A percentile compares a stretch with the other conserved stretches of the same genome.
Conservation (phyloP, 108 stramenopile species). For the Skeletonema costatum region DNA sequence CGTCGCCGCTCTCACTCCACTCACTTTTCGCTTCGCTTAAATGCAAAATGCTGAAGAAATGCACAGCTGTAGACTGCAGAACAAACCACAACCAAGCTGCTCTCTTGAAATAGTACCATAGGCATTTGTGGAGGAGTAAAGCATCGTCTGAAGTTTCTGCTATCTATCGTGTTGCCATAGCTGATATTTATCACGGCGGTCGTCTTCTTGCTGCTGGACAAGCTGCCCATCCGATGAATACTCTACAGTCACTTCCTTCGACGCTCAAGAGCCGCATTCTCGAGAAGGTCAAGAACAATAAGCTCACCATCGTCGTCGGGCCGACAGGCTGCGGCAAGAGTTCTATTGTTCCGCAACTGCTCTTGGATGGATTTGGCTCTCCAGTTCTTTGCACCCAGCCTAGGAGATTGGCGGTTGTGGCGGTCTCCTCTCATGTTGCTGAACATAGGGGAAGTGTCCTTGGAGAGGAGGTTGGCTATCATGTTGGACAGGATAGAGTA, state of each 20-base stretch:
- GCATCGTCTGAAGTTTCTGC: no score
- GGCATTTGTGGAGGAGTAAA: no score
- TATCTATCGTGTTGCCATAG: no score
- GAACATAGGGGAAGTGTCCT: constrained; percentile 16
- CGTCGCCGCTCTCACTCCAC: no score
- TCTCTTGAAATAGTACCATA: no score
- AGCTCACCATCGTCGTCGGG: constrained; percentile 48
- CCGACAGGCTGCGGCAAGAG: constrained; percentile 52
- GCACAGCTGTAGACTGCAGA: no score
- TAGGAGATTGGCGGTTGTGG: constrained; percentile 47
- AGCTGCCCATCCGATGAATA: not conserved
- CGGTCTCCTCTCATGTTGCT: constrained; percentile 48
- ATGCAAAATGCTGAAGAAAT: no score
- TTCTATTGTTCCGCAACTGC: constrained; percentile 37
- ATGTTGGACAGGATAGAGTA: constrained; percentile 44
- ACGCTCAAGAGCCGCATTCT: constrained; percentile 17
- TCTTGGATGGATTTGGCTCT: constrained; percentile 33
- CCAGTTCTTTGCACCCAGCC: constrained; percentile 56
- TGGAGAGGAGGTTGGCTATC: constrained; percentile 55
- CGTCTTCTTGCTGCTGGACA: no score
- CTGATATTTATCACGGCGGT: no score
- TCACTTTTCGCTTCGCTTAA: no score
- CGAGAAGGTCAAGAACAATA: constrained; percentile 23
- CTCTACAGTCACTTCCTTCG: constrained; percentile 9
- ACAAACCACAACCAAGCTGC: no score